These are phyloP conservation scores for Monascus purpureus DNA, from an alignment of 495 filamentous ascomycete species.

Conservation along the genomic window DNA sequence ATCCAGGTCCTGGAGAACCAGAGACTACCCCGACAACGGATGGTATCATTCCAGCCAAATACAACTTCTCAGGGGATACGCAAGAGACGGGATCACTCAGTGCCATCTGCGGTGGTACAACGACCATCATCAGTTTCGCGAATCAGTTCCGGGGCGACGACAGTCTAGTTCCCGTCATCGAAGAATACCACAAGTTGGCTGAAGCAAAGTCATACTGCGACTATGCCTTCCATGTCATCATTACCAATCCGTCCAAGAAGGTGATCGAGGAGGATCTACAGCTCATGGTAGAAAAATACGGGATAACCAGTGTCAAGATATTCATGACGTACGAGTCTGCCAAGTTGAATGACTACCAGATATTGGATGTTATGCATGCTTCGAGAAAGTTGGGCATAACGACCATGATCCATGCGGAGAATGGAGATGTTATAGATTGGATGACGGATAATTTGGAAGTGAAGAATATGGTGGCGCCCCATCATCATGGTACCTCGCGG, in stretches of 20 bases:
- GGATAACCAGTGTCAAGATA: conserved; percentile 44
- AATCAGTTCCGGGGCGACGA: conserved; percentile 35
- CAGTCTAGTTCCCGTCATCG: conserved; percentile 33
- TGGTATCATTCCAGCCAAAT: no score
- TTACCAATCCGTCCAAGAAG: conserved; percentile 33
- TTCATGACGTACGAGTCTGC: conserved; percentile 52
- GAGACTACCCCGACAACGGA: no score
- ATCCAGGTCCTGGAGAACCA: no score
- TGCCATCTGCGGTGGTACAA: conserved; percentile 46
- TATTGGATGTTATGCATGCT: conserved; percentile 39
- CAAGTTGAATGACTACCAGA: conserved; percentile 38
- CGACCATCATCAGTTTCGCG: conserved; percentile 45
- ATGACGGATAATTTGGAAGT: conserved; percentile 34
- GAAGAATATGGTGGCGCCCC: conserved; percentile 36
- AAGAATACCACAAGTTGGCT: conserved; percentile 33
- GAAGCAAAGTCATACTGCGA: conserved; percentile 38
- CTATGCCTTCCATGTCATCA: conserved; percentile 47
- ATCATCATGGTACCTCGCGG: conserved; percentile 38
- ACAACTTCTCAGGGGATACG: no score
- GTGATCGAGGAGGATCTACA: conserved; percentile 33
- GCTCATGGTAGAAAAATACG: conserved; percentile 26
- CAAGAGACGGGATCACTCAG: conserved; percentile 43
- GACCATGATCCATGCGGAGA: conserved; percentile 51
- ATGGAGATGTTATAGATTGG: conserved; percentile 39
- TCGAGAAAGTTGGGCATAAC: conserved; percentile 34